Conservation (phyloP, 257 asterid genomes). For the Nicotiana paniculata region DNA sequence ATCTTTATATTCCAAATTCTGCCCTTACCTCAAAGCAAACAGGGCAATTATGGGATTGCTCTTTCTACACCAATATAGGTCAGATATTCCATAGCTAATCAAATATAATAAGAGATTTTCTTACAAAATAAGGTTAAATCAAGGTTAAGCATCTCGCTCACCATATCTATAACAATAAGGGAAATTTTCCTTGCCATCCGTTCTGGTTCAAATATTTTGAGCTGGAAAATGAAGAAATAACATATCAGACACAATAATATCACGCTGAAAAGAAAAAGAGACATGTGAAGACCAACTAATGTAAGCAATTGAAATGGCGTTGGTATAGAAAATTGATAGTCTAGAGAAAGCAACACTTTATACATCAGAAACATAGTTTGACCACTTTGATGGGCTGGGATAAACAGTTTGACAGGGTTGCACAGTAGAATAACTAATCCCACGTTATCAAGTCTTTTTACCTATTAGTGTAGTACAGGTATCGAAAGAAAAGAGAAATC, state of each 20-base stretch:
- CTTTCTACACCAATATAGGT: constrained; percentile 46
- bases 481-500: neutral
- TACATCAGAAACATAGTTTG: neutral
- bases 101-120: neutral
- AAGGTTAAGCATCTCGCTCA: constrained; percentile 16
- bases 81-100: neutral
- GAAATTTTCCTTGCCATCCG: constrained; percentile 65
- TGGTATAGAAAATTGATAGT: neutral
- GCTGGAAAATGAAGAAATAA: neutral
- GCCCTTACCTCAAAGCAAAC: constrained; percentile 62
- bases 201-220: constrained; percentile 27
- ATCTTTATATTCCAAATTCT: neutral
- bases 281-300: neutral
- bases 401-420: neutral
- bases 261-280: neutral
- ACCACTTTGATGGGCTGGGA: neutral
- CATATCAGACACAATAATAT: neutral
- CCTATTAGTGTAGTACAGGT: no score
- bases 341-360: neutral
- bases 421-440: neutral
- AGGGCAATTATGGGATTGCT: constrained; percentile 74
- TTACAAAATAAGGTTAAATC: neutral
- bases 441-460: neutral
- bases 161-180: constrained; percentile 64
- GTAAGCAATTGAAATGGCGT: neutral